Base-by-base conservation (phyloP, 2,329 filamentous ascomycete genomes). In the Trichothecium sympodiale region DNA sequence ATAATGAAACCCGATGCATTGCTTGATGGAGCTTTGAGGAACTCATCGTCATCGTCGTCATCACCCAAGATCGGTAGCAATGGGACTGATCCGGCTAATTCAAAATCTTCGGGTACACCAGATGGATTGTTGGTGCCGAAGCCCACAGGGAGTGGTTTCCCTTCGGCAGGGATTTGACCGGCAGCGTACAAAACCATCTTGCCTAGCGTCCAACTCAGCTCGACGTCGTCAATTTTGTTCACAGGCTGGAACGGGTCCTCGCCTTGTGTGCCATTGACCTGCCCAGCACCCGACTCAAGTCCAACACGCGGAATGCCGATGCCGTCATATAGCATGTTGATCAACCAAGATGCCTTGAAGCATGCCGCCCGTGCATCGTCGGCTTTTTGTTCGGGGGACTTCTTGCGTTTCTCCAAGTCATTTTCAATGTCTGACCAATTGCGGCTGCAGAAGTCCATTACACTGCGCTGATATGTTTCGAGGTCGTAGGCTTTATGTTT, bases 331-430 rank as follows among this genome's bases (percentile, higher is more conserved):
- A 98, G 69, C 51, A 98, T 80, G 48, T 93, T 98, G 53, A 98
- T 94, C 31, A 98, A 67, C 91, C 93, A 98, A 5, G 86, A 91
- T 0, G 91, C 88, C 57, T 98, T 98, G 69, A 98, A 98, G 56
- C 91, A 98, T 2, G 94, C 83, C 52, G 94, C 80, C 44, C 81
- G 74, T 5, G 88, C 88, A 34, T 80, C 83, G 48, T 81, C 75
- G 2, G 86, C 71, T 44, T 88, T 87, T 43, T 83, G 77, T 12
- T 83, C 82, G 65, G 76, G 80, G 39, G 76, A 76, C 41, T 84
- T 89, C 52, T 82, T 81, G 31, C 80, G 57, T n/a, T 56, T 52
- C 8, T 69, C 62, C 4, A 94, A 61, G 16, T 75, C 78, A 9
- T 69, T 61, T 44, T 80, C 69, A 34, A 98, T 93, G 8, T 73